Conservation (phyloP, 2,329 filamentous ascomycete genomes). For the Ceratocystiopsis sp. region DNA sequence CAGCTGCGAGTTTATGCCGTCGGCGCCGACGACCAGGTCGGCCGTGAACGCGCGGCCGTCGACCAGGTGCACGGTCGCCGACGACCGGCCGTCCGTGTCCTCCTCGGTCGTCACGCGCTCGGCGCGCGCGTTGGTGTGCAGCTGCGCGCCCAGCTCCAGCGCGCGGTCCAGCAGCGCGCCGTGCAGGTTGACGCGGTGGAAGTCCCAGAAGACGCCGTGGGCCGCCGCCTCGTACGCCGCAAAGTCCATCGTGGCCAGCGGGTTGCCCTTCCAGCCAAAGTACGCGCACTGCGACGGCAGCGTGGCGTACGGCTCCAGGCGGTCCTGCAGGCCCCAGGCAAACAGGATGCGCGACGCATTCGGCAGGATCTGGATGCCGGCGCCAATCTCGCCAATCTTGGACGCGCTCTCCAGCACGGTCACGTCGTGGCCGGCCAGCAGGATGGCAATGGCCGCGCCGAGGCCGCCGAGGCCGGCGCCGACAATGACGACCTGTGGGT, state of each 20-base stretch:
- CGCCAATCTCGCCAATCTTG: conserved; percentile 6
- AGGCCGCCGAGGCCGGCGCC: conserved; percentile 8
- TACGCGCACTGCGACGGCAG: conserved; percentile 5
- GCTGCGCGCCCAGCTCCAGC: conserved; percentile 11
- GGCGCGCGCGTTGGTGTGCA: conserved; percentile 13
- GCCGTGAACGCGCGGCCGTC: conserved; percentile 16
- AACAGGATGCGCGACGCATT: conserved; percentile 16
- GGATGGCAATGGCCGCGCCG: conserved; percentile 6
- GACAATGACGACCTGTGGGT: conserved; percentile 6
- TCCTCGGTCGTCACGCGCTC: conserved; percentile 10
- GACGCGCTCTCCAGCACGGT: conserved; percentile 5
- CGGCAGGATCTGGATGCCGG: conserved; percentile 13
- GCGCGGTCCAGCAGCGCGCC: conserved; percentile 14
- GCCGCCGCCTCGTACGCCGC: conserved; percentile 1
- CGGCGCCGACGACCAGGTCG: conserved; percentile 21
- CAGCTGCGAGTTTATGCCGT: conserved; percentile 19
- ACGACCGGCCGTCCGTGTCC: conserved; percentile 4
- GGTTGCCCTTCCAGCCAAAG: conserved; percentile 8
- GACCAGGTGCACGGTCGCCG: conserved; percentile 9
- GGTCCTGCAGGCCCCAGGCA: conserved; percentile 13
- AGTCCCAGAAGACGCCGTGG: conserved; percentile 19
- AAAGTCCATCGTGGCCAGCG: conserved; percentile 6
- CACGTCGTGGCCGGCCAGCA: conserved; percentile 7
- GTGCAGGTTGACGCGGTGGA: conserved; percentile 18
- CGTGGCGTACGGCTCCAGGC: conserved; percentile 4